Conservation (phyloP, 495 filamentous ascomycete genomes). For the Daldinia decipiens region DNA sequence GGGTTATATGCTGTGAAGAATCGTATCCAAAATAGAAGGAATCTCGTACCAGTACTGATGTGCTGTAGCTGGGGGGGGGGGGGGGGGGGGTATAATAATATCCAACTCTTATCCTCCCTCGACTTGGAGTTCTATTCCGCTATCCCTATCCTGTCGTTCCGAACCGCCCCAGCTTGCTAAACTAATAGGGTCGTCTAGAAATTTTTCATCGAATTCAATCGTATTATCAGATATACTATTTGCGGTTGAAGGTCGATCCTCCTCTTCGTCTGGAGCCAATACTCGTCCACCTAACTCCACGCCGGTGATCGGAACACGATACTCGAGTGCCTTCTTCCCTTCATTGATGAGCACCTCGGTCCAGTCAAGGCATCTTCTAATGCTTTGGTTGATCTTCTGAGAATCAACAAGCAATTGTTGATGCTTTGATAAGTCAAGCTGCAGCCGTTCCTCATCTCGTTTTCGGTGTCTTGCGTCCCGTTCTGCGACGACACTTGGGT, state of each 20-base stretch:
- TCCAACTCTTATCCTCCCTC: slow-evolving; percentile 49
- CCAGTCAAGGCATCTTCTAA: slow-evolving; percentile 86
- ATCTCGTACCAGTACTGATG: slow-evolving; percentile 33
- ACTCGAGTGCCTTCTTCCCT: slow-evolving; percentile 85
- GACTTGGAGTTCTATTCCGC: slow-evolving; percentile 59
- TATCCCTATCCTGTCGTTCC: slow-evolving; percentile 62
- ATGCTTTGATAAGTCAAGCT: slow-evolving; percentile 87
- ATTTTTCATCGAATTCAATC: slow-evolving; percentile 38
- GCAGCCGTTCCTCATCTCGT: slow-evolving; percentile 79
- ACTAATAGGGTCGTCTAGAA: slow-evolving; percentile 20
- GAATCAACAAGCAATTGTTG: slow-evolving; percentile 86
- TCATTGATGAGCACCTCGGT: slow-evolving; percentile 91
- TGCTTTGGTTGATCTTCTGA: slow-evolving; percentile 91
- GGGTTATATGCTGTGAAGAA: slow-evolving; percentile 38
- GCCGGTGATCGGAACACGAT: slow-evolving; percentile 77
- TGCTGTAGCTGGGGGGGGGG: slow-evolving; percentile 6
- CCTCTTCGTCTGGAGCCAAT: slow-evolving; percentile 67
- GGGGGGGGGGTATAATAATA: slow-evolving; percentile 4
- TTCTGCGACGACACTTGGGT: slow-evolving; percentile 56
- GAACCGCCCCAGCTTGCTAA: slow-evolving; percentile 46
- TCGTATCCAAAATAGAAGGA: slow-evolving; percentile 38
- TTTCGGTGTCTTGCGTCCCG: slow-evolving; percentile 58
- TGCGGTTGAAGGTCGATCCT: slow-evolving; percentile 43
- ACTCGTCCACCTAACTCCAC: slow-evolving; percentile 86
- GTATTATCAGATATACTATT: slow-evolving; percentile 41